phyloP scores from a whole-genome alignment of 257 asterid species.

The Thymus mandschuricus region DNA sequence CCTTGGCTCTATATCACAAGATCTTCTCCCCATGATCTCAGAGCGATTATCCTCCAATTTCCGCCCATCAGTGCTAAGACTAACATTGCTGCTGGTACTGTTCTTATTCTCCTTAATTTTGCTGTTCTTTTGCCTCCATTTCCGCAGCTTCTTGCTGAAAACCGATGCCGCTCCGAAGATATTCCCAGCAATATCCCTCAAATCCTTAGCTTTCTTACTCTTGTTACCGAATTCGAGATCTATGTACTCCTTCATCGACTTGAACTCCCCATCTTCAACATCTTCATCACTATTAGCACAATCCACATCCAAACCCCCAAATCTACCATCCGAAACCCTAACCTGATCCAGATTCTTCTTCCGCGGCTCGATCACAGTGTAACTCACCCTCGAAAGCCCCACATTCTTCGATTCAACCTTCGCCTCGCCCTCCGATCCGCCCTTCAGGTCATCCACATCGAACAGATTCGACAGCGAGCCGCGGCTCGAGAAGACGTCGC shows the following conservation, averaged over 20 bases:
- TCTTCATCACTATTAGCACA: constrained; percentile 39
- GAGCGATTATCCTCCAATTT: constrained; percentile 46
- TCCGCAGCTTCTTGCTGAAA: constrained; percentile 74
- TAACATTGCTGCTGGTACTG: constrained; percentile 26
- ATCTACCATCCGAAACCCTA: constrained; percentile 42
- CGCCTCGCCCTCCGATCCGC: constrained; percentile 48
- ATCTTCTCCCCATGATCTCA: constrained; percentile 61
- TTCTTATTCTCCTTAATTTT: constrained; percentile 44
- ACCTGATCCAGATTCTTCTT: constrained; percentile 26
- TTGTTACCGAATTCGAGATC: constrained; percentile 73
- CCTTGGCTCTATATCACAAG: constrained; percentile 72
- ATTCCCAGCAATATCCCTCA: constrained; percentile 66
- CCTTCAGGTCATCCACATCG: constrained; percentile 56
- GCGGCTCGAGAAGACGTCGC: constrained; percentile 64
- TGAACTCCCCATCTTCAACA: constrained; percentile 62
- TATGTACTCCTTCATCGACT: constrained; percentile 89
- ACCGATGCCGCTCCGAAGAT: constrained; percentile 78
- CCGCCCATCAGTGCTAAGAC: constrained; percentile 26
- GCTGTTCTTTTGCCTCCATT: constrained; percentile 69
- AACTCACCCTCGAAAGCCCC: constrained; percentile 49
- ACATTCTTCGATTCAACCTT: constrained; percentile 77
- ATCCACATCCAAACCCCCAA: constrained; percentile 32
- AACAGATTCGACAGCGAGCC: constrained; percentile 63
- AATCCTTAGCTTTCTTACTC: constrained; percentile 61
- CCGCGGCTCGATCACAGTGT: constrained; percentile 44